Evolutionary conservation across 441 rosid species (phyloP).

Genomic region (Jatropha multifida): DNA sequence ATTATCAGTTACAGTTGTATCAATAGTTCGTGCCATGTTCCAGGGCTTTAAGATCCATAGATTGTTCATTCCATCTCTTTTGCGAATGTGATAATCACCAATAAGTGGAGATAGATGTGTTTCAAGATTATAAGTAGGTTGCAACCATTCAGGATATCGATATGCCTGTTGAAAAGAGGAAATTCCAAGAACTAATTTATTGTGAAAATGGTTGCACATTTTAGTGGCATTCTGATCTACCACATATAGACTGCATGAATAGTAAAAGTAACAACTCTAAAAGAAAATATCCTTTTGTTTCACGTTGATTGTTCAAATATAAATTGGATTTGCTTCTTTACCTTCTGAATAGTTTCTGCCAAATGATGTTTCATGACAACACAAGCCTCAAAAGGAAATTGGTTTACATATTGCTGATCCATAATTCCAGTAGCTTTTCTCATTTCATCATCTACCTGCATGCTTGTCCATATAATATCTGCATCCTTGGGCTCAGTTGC

Average conservation of each 20-base stretch:
- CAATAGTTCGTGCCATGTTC: constrained; percentile 98
- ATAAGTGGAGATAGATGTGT: constrained; percentile 69
- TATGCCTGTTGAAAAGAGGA: constrained; percentile 52
- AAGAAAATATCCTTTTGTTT: neutral
- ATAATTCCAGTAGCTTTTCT: constrained; percentile 73
- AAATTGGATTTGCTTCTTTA: constrained; percentile 28
- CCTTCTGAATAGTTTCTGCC: constrained; percentile 89
- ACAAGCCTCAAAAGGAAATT: constrained; percentile 94
- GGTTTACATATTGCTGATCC: constrained; percentile 71
- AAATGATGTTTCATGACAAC: constrained; percentile 98
- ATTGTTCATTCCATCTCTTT: constrained; percentile 62
- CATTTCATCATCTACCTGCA: constrained; percentile 80
- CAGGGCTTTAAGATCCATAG: constrained; percentile 96
- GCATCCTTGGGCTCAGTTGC: constrained; percentile 81
- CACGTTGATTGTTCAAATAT: neutral
- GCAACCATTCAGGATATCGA: constrained; percentile 86
- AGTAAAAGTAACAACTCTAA: neutral
- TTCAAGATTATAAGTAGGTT: constrained; percentile 91
- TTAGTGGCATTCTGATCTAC: neutral
- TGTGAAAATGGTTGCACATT: constrained; percentile 7
- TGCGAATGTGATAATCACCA: constrained; percentile 68
- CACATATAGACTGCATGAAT: neutral
- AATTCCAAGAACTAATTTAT: constrained; percentile 21
- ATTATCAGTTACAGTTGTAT: constrained; percentile 77
- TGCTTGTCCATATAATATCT: constrained; percentile 86